Evolutionary conservation across 345 rosid genomes (phyloP).

Genomic region (Erodium maritimum): DNA sequence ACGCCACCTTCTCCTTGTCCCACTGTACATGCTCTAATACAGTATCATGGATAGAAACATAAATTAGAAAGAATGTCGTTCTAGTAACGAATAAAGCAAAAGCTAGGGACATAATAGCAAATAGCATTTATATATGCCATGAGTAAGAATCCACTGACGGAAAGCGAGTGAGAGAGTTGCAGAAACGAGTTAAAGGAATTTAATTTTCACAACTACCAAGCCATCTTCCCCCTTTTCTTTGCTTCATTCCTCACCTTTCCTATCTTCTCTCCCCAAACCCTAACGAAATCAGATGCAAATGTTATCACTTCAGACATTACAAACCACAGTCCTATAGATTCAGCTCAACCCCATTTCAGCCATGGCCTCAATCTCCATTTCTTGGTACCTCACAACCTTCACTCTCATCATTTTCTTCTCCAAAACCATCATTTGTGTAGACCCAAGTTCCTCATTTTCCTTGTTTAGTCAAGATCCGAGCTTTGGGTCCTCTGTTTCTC

Average conservation of each 20-base stretch:
- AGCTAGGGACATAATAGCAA: constrained; percentile 18
- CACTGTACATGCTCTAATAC: too few relatives aligned
- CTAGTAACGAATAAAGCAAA: constrained; percentile 7
- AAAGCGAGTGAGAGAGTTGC: constrained; percentile 26
- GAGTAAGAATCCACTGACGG: constrained; percentile 26
- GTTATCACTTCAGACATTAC: background rate
- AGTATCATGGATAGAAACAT: too few relatives aligned
- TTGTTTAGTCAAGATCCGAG: constrained; percentile 37
- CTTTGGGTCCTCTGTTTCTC: constrained; percentile 40
- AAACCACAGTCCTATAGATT: constrained; percentile 9
- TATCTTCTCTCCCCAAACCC: too few relatives aligned
- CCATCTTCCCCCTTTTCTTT: constrained; percentile 14
- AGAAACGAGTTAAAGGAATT: constrained; percentile 31
- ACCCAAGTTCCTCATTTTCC: constrained; percentile 33
- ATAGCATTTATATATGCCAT: constrained; percentile 27
- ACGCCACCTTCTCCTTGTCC: too few relatives aligned
- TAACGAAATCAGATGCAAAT: background rate
- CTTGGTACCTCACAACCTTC: constrained; percentile 18
- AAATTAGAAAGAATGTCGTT: too few relatives aligned
- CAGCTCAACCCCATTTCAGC: constrained; percentile 20
- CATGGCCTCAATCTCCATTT: constrained; percentile 39
- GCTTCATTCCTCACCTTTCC: constrained; percentile 17
- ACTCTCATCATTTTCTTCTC: constrained; percentile 24
- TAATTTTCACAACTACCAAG: constrained; percentile 40
- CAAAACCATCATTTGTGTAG: constrained; percentile 21